Evolutionary conservation across 2,329 filamentous ascomycete genomes (phyloP).

Genomic region (Pseudogymnoascus sp.): DNA sequence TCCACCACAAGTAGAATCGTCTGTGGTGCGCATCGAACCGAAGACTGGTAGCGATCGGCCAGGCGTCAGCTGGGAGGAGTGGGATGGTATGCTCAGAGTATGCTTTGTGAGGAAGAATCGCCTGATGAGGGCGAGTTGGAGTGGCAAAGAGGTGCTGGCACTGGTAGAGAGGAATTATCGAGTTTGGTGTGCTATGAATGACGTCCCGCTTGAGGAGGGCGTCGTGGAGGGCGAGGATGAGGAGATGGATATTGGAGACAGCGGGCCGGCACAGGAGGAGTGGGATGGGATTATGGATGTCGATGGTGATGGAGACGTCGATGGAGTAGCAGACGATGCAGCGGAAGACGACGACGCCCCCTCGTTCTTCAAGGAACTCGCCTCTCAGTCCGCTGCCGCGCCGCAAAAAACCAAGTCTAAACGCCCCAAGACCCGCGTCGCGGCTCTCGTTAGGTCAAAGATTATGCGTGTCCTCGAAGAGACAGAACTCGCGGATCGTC

Average conservation of each 20-base stretch:
- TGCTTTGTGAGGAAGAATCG: conserved; percentile 86
- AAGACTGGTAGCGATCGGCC: conserved; percentile 70
- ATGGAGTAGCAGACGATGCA: conserved; percentile 32
- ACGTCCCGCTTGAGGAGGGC: conserved; percentile 67
- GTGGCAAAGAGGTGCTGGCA: conserved; percentile 69
- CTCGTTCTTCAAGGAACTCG: conserved; percentile 68
- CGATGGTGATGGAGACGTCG: conserved; percentile 31
- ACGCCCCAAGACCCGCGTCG: conserved; percentile 71
- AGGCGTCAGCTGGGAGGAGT: conserved; percentile 87
- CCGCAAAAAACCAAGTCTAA: conserved; percentile 51
- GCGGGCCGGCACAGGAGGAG: conserved; percentile 40
- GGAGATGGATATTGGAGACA: conserved; percentile 39
- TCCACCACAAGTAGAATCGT: conserved; percentile 84
- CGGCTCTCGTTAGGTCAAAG: conserved; percentile 76
- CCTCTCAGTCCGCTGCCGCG: conserved; percentile 27
- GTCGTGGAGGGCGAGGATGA: conserved; percentile 36
- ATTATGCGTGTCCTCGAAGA: conserved; percentile 76
- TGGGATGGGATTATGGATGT: conserved; percentile 43
- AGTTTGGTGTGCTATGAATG: conserved; percentile 81
- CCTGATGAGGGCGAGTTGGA: conserved; percentile 72
- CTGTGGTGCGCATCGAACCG: conserved; percentile 81
- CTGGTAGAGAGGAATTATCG: conserved; percentile 85
- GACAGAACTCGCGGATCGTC: conserved; percentile 71
- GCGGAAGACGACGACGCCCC: conserved; percentile 62
- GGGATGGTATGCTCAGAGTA: conserved; percentile 80